phyloP scores from a whole-genome alignment of 129 eudicot species.

The Escallonia herrerae region DNA sequence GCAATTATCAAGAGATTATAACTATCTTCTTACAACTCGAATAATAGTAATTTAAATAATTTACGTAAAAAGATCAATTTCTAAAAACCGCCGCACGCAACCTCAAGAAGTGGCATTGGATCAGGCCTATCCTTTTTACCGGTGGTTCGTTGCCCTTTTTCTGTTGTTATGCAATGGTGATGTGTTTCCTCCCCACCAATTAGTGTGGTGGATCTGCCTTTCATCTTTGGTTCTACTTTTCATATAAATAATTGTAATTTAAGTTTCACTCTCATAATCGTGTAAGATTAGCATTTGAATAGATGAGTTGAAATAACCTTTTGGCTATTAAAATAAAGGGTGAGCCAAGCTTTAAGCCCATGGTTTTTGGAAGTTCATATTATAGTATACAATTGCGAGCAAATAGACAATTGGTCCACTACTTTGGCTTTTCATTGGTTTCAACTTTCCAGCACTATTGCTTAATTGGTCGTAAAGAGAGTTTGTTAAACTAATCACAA shows the following conservation, averaged over 20 bases:
- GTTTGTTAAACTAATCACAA: constrained; percentile 37
- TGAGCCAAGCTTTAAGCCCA: constrained; percentile 17
- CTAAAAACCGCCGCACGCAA: constrained; percentile 1
- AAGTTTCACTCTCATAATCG: constrained; percentile 42
- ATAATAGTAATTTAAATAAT: too few species aligned
- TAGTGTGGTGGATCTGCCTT: constrained; percentile 37
- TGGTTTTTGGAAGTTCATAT: constrained; percentile 21
- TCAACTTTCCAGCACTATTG: constrained; percentile 33
- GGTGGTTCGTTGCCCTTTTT: background rate
- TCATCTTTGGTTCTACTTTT: constrained; percentile 11
- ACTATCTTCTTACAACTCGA: too few species aligned
- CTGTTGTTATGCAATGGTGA: constrained; percentile 6
- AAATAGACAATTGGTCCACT: constrained; percentile 15
- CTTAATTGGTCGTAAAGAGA: constrained; percentile 34
- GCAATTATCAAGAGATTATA: too few species aligned
- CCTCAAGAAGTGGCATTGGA: constrained; percentile 23
- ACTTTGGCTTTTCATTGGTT: constrained; percentile 27
- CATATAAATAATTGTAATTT: background rate
- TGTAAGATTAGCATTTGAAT: constrained; percentile 55
- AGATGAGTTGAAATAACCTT: background rate
- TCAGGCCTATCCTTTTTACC: background rate
- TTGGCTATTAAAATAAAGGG: background rate
- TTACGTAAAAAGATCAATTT: background rate
- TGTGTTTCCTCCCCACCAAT: constrained; percentile 46
- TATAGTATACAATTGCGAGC: constrained; percentile 1